A percentile compares a stretch with the other conserved stretches of the same genome.
Conservation (phyloP, 495 filamentous ascomycete species). For the Thermothielavioides terrestris region DNA sequence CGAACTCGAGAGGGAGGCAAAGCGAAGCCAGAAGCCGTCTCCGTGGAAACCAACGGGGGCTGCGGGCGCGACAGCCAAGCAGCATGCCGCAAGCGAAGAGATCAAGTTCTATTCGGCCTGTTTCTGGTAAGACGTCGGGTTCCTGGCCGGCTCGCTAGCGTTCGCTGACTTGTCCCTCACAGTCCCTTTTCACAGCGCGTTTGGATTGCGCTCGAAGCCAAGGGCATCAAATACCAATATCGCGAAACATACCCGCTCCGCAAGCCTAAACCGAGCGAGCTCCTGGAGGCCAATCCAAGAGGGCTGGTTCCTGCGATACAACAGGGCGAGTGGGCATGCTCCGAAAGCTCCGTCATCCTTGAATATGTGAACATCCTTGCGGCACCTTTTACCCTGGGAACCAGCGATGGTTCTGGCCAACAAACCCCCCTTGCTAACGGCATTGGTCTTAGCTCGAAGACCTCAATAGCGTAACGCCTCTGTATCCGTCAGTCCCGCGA, state of each 20-base stretch:
- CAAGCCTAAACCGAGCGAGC: constrained; percentile 56
- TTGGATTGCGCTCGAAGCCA: constrained; percentile 91
- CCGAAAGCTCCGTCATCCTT: constrained; percentile 79
- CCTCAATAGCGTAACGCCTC: constrained; percentile 47
- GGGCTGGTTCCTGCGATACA: constrained; percentile 78
- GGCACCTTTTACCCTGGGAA: not conserved
- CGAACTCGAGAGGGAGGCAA: constrained; percentile 57
- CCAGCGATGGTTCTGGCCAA: too few relatives aligned
- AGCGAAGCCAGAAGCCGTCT: constrained; percentile 42
- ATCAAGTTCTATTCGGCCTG: constrained; percentile 83
- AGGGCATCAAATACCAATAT: constrained; percentile 79
- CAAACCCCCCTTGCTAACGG: not conserved
- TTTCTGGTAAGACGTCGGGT: constrained; percentile 61
- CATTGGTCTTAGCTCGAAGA: constrained; percentile 62
- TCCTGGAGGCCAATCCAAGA: constrained; percentile 81
- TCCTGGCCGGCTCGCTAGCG: not conserved
- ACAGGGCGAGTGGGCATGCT: constrained; percentile 79
- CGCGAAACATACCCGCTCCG: constrained; percentile 84
- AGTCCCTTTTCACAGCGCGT: constrained; percentile 79
- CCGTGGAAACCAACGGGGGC: constrained; percentile 75
- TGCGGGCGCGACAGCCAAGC: constrained; percentile 65
- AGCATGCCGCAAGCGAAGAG: constrained; percentile 58
- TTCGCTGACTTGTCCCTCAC: not conserved
- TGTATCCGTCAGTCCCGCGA: constrained; percentile 63
- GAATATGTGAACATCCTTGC: constrained; percentile 59